phyloP scores from a whole-genome alignment of 495 filamentous ascomycete genomes.

The Aspergillus cavernicola region DNA sequence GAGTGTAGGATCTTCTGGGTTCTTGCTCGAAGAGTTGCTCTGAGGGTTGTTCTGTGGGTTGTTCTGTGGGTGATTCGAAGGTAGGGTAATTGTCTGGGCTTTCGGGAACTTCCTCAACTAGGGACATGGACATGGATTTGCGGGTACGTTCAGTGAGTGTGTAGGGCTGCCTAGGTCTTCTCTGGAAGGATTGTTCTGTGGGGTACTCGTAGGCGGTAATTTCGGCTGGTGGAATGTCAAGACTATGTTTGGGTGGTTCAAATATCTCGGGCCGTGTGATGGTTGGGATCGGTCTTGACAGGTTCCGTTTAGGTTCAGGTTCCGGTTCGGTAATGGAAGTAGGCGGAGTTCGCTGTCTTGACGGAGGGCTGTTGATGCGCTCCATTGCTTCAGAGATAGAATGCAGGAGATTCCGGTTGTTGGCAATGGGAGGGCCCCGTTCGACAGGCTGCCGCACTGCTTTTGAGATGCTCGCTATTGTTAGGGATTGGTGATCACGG shows the following conservation, averaged over 20 bases:
- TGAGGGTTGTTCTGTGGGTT: conserved; percentile 16
- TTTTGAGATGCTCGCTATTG: conserved; percentile 41
- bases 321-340: not conserved
- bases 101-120: conserved; percentile 24
- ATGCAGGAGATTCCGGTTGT: conserved; percentile 47
- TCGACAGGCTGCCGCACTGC: conserved; percentile 38
- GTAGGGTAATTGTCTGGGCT: not conserved
- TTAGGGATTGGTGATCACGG: conserved; percentile 37
- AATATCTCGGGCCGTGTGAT: not conserved
- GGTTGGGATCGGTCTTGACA: conserved; percentile 19
- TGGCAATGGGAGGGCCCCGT: conserved; percentile 38
- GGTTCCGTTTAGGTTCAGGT: conserved; percentile 8
- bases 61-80: not conserved
- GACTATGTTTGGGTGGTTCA: not conserved
- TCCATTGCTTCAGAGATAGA: conserved; percentile 54
- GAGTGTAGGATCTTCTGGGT: conserved; percentile 21
- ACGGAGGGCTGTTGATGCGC: conserved; percentile 46
- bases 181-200: not conserved
- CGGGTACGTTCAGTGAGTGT: conserved; percentile 70
- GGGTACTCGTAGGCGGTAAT: not conserved
- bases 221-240: not conserved
- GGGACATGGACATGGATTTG: conserved; percentile 65
- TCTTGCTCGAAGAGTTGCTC: not conserved
- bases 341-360: not conserved
- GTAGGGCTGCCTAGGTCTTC: not conserved